phyloP scores from a whole-genome alignment of 1,284 basidiomycete genomes.

The Fomitopsis palustris region DNA sequence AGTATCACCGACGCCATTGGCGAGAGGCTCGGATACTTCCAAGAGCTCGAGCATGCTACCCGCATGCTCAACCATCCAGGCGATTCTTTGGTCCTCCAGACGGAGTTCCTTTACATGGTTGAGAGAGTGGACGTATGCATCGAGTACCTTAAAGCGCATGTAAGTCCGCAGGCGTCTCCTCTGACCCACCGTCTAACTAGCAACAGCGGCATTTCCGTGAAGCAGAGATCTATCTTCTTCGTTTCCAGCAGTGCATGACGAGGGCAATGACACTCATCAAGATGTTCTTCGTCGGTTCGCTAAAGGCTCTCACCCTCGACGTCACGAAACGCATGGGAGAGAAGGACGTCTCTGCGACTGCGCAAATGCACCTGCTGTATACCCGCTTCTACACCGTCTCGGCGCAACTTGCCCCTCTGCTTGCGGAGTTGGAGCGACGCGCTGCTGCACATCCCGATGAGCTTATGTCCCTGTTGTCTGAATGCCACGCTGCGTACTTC shows the following conservation, averaged over 20 bases:
- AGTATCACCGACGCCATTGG: constrained; percentile 78
- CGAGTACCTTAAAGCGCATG: constrained; percentile 82
- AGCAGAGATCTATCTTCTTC: constrained; percentile 85
- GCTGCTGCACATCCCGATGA: constrained; percentile 73
- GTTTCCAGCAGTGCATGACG: constrained; percentile 95
- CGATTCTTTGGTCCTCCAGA: constrained; percentile 82
- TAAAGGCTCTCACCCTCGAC: constrained; percentile 73
- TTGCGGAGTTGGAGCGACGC: constrained; percentile 82
- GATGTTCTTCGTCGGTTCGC: constrained; percentile 86
- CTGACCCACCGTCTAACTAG: neutral
- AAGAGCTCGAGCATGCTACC: constrained; percentile 86
- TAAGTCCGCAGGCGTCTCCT: constrained; percentile 37
- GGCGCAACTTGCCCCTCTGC: constrained; percentile 66
- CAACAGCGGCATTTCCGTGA: constrained; percentile 83
- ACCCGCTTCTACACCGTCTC: constrained; percentile 80
- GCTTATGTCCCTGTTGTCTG: constrained; percentile 69
- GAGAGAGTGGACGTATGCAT: constrained; percentile 91
- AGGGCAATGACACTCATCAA: constrained; percentile 95
- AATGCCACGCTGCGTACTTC: constrained; percentile 86
- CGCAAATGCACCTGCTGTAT: constrained; percentile 83
- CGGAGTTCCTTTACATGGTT: constrained; percentile 92
- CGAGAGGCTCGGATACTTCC: constrained; percentile 82
- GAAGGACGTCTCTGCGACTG: constrained; percentile 81
- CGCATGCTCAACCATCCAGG: constrained; percentile 91
- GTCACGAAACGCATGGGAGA: constrained; percentile 71